Base-by-base conservation (phyloP, 495 filamentous ascomycete genomes). In the Astrothelium macrocarpum region DNA sequence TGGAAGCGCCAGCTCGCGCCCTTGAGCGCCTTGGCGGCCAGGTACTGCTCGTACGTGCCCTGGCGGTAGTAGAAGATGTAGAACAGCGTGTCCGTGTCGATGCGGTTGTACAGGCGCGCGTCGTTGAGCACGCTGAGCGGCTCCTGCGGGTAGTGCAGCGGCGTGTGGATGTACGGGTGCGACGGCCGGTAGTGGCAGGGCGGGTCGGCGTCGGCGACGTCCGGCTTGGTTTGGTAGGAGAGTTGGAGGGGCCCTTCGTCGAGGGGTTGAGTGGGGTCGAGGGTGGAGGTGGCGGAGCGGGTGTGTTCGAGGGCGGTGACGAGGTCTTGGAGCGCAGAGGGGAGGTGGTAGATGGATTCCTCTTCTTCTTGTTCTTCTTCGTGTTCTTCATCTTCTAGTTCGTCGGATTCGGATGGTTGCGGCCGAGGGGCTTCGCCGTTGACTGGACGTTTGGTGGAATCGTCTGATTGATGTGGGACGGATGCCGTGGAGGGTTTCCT, bases 31-130 rank as follows among this genome's bases (percentile, higher is more conserved):
- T 95, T 96, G 4, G 95, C 94, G 0, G 94, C 90, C n/a, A 98
- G 80, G 69, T 91, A 97, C 72, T 98, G 94, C 71, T 97, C 91
- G 71, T 96, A 94, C 0, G 91, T 90, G 23, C 90, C 90, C 70
- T 98, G 94, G 26, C 92, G 89, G 78, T 98, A 98, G 78, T 98
- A 98, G 76, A 98, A 98, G 60, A 96, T 87, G 74, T 97, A 98
- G 75, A 98, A 98, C n/a, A 98, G 81, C 1, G 91, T 92, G 70
- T 98, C 94, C 2, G 92, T 90, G 66, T 98, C 94, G 59, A 97
- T 92, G 34, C 89, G 83, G 26, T 84, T 81, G 74, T 96, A 98
- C 46, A 98, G 77, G 14, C 86, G 80, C 2, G 90, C 90, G 71
- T 98, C 92, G 65, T 96, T 90, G 67, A 97, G 90, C 62, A 96